phyloP scores from a whole-genome alignment of 768 basidiomycete species.

The Stropharia rugosoannulata region DNA sequence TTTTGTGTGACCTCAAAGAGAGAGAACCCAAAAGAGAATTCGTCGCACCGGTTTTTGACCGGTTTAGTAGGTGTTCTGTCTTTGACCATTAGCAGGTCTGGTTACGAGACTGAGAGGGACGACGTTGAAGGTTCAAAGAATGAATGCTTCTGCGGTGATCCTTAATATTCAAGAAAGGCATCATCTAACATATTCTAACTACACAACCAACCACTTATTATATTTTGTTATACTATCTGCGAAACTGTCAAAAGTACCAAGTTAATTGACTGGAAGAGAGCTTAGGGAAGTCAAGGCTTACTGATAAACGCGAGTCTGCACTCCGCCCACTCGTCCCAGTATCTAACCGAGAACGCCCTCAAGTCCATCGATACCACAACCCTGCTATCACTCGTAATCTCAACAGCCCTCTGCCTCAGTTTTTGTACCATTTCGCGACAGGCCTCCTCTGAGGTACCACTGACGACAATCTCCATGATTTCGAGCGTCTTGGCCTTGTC shows the following conservation, averaged over 20 bases:
- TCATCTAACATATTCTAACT: too few species aligned
- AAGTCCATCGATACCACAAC: constrained; percentile 11
- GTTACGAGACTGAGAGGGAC: too few species aligned
- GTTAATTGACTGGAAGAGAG: background rate
- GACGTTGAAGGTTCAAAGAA: too few species aligned
- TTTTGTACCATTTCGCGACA: background rate
- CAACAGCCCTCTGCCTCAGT: constrained; percentile 4
- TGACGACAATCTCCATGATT: constrained; percentile 25
- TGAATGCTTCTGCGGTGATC: too few species aligned
- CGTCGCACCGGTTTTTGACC: too few species aligned
- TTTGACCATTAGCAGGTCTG: too few species aligned
- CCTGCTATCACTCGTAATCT: constrained; percentile 11
- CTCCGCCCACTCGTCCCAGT: constrained; percentile 16
- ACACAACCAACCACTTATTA: background rate
- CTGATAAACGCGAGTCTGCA: constrained; percentile 9
- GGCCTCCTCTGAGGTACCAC: constrained; percentile 5
- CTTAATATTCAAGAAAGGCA: too few species aligned
- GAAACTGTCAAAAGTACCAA: background rate
- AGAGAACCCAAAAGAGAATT: too few species aligned
- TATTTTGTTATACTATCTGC: background rate
- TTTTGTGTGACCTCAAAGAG: too few species aligned
- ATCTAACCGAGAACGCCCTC: constrained; percentile 8
- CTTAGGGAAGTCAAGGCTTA: background rate
- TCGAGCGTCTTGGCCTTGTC: constrained; percentile 20
- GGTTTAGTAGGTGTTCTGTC: too few species aligned